These are phyloP conservation scores for Coemansia sp. DNA, from an alignment of 371 early-diverging fungal species.

Conservation along the genomic window DNA sequence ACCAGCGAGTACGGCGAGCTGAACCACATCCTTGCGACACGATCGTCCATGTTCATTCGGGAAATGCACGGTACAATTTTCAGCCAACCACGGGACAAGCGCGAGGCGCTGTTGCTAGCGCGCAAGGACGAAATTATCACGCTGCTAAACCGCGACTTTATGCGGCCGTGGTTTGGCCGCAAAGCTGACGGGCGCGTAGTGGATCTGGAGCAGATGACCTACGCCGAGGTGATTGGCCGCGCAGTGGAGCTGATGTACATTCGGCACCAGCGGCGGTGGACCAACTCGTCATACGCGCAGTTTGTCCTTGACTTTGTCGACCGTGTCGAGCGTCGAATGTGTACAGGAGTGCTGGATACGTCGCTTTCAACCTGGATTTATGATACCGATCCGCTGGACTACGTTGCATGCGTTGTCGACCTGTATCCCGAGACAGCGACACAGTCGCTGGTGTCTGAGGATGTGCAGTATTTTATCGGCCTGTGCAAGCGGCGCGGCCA, in stretches of 20 bases:
- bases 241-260: conserved; percentile 81
- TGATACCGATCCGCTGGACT: background rate
- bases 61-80: conserved; percentile 69
- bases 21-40: conserved; percentile 92
- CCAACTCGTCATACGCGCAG: conserved; percentile 73
- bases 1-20: conserved; percentile 93
- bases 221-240: conserved; percentile 83
- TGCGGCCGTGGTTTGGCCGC: conserved; percentile 86
- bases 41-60: conserved; percentile 81
- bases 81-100: conserved; percentile 65
- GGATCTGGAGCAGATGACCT: conserved; percentile 90
- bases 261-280: conserved; percentile 78
- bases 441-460: conserved; percentile 86
- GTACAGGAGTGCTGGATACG: background rate
- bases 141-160: conserved; percentile 79
- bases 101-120: conserved; percentile 67
- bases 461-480: conserved; percentile 85
- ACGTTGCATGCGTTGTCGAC: background rate
- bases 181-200: conserved; percentile 72
- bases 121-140: conserved; percentile 89
- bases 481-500: conserved; percentile 78
- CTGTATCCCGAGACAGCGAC: conserved; percentile 73
- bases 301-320: conserved; percentile 82
- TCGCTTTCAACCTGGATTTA: background rate
- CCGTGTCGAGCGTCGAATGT: conserved; percentile 87